Evolutionary conservation across 176 grass and related monocot genomes (phyloP).

Genomic region (Rhynchospora pubera): DNA sequence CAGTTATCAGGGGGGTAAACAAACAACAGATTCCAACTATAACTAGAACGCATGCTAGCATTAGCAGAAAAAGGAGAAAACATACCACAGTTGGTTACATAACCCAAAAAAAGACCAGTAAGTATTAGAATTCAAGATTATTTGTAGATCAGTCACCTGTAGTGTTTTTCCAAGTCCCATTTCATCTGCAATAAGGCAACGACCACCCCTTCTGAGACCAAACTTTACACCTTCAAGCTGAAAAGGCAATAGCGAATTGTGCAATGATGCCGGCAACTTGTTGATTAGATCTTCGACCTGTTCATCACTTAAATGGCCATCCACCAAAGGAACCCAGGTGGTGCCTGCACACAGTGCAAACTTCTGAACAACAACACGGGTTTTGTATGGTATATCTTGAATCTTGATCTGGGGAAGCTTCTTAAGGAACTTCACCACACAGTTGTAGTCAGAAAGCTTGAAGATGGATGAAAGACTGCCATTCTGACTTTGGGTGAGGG

Average conservation of each 20-base stretch:
- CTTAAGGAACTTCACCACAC: slow-evolving; percentile 62
- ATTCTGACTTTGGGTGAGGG: slow-evolving; percentile 49
- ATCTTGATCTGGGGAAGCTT: slow-evolving; percentile 45
- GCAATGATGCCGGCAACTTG: slow-evolving; percentile 45
- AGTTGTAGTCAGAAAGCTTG: slow-evolving; percentile 65
- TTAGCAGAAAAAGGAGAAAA: not conserved
- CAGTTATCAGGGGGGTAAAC: not conserved
- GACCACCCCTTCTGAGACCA: slow-evolving; percentile 62
- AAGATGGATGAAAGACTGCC: slow-evolving; percentile 51
- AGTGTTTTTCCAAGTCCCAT: slow-evolving; percentile 98
- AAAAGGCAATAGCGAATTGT: slow-evolving; percentile 70
- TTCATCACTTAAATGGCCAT: slow-evolving; percentile 46
- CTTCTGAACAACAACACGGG: slow-evolving; percentile 40
- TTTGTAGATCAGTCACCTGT: slow-evolving; percentile 38
- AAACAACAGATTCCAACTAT: not conserved
- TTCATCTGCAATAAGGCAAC: slow-evolving; percentile 93
- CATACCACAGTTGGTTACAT: not conserved
- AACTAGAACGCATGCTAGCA: not conserved
- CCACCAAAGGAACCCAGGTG: slow-evolving; percentile 39
- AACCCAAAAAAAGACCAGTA: not conserved
- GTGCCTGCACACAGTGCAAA: slow-evolving; percentile 19
- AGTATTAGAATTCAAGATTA: not conserved
- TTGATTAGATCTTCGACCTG: slow-evolving; percentile 63
- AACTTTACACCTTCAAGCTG: slow-evolving; percentile 82
- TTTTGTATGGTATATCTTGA: slow-evolving; percentile 63